Evolutionary conservation across 306 rosid genomes (phyloP).

Genomic region (Biancaea sappan): DNA sequence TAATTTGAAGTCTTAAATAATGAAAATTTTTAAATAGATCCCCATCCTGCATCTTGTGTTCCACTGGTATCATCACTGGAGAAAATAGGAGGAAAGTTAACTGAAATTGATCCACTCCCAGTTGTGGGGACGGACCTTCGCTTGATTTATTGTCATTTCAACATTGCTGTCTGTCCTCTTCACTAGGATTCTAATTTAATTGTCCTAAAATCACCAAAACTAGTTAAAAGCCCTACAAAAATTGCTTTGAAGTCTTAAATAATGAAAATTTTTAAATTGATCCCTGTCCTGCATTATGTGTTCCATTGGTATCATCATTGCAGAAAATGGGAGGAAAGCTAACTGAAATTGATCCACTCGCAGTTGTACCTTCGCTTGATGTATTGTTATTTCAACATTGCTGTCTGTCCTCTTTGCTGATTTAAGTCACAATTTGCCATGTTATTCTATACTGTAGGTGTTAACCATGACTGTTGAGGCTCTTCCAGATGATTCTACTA

Average conservation of each 20-base stretch:
- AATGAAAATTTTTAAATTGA: background rate
- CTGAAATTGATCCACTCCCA: background rate
- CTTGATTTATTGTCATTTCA: conserved; percentile 14
- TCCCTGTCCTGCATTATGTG: background rate
- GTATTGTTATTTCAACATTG: conserved; percentile 22
- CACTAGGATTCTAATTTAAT: no score
- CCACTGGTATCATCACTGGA: background rate
- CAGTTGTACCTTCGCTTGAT: background rate
- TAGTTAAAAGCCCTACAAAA: background rate
- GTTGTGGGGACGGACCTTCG: background rate
- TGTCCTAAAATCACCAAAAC: no score
- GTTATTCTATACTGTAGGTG: conserved; percentile 8
- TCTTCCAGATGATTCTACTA: conserved; percentile 5
- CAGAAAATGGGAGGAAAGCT: background rate
- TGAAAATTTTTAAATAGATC: background rate
- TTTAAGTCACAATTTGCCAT: conserved; percentile 23
- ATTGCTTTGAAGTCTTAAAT: background rate
- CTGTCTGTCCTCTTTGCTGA: background rate
- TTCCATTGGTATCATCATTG: background rate
- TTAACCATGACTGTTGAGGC: conserved; percentile 23
- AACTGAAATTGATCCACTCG: background rate
- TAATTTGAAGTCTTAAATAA: background rate
- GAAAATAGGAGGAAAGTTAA: background rate
- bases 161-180: background rate
- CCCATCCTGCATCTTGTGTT: background rate